phyloP scores from a whole-genome alignment of 2,329 filamentous ascomycete species.

The Fusarium burgessii region DNA sequence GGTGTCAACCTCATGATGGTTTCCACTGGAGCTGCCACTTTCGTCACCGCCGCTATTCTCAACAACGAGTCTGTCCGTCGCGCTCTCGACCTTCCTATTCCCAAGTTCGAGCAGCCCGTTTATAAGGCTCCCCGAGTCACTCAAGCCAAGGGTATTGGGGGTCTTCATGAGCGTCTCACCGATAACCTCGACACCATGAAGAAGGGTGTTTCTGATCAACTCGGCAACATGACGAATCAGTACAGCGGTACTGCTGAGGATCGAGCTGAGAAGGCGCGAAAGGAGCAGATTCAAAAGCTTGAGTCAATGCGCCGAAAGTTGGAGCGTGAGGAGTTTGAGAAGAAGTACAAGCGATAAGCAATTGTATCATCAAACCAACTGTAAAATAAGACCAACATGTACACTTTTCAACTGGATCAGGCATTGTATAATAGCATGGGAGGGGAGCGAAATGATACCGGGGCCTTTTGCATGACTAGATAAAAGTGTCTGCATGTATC shows the following conservation, averaged over 20 bases:
- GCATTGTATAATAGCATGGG: slow-evolving; percentile 39
- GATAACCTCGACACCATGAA: slow-evolving; percentile 53
- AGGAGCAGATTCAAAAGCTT: slow-evolving; percentile 51
- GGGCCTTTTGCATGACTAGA: slow-evolving; percentile 22
- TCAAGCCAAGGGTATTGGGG: slow-evolving; percentile 37
- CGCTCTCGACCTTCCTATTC: slow-evolving; percentile 53
- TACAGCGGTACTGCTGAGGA: slow-evolving; percentile 50
- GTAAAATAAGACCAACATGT: slow-evolving; percentile 34
- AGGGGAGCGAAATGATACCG: slow-evolving; percentile 22
- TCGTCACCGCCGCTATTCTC: slow-evolving; percentile 54
- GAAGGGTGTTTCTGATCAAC: slow-evolving; percentile 52
- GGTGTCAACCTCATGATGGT: slow-evolving; percentile 62
- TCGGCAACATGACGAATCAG: slow-evolving; percentile 52
- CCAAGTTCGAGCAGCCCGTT: slow-evolving; percentile 43
- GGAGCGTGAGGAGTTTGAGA: slow-evolving; percentile 55
- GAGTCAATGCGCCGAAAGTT: slow-evolving; percentile 53
- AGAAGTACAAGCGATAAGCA: slow-evolving; percentile 54
- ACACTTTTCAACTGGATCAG: slow-evolving; percentile 20
- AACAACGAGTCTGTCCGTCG: slow-evolving; percentile 55
- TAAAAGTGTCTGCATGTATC: slow-evolving; percentile 27
- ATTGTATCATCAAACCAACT: slow-evolving; percentile 25
- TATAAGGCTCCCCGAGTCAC: slow-evolving; percentile 54
- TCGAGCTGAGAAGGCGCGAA: slow-evolving; percentile 52
- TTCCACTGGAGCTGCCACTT: slow-evolving; percentile 54
- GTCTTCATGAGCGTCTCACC: slow-evolving; percentile 50